A percentile compares a stretch with the other conserved stretches of the same genome.
These are phyloP conservation scores for Penicillium sp. DNA, from an alignment of 2,329 filamentous ascomycete species.

Conservation along the genomic window DNA sequence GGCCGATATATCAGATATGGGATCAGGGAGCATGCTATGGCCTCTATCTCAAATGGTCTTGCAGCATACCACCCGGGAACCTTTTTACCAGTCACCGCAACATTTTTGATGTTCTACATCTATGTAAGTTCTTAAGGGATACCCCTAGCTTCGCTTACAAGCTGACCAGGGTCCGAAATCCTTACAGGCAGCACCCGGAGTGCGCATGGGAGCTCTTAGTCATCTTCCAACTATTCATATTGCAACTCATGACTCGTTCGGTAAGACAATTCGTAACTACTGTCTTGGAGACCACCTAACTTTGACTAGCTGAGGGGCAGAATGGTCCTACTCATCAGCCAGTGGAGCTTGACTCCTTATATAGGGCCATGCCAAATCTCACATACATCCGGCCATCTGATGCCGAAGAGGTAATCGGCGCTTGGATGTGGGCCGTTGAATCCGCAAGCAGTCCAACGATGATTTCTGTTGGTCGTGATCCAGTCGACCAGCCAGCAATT, in stretches of 20 bases:
- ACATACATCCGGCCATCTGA: conserved; percentile 58
- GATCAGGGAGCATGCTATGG: conserved; percentile 90
- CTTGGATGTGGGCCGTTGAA: conserved; percentile 49
- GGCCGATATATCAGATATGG: conserved; percentile 73
- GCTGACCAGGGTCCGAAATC: too few relatives aligned
- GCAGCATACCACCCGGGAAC: conserved; percentile 51
- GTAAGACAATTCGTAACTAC: neutral
- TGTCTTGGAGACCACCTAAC: neutral
- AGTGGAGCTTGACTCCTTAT: conserved; percentile 53
- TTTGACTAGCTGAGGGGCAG: conserved; percentile 46
- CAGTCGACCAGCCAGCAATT: conserved; percentile 41
- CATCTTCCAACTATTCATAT: conserved; percentile 55
- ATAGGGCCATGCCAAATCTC: conserved; percentile 60
- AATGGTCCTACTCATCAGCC: conserved; percentile 62
- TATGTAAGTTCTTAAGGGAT: conserved; percentile 10
- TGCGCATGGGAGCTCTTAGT: conserved; percentile 58
- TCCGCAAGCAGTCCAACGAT: conserved; percentile 43
- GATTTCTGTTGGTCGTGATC: conserved; percentile 50
- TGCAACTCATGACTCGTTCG: conserved; percentile 60
- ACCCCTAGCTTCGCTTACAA: too few relatives aligned
- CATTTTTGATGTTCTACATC: conserved; percentile 61
- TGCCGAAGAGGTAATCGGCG: conserved; percentile 56
- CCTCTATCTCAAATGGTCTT: conserved; percentile 75
- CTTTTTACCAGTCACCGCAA: conserved; percentile 54
- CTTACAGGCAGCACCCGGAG: conserved; percentile 46